Evolutionary conservation across 192 early-diverging fungal species (phyloP), one percentile per base, ranked within the genome.

Genomic region (Coemansia sp.): DNA sequence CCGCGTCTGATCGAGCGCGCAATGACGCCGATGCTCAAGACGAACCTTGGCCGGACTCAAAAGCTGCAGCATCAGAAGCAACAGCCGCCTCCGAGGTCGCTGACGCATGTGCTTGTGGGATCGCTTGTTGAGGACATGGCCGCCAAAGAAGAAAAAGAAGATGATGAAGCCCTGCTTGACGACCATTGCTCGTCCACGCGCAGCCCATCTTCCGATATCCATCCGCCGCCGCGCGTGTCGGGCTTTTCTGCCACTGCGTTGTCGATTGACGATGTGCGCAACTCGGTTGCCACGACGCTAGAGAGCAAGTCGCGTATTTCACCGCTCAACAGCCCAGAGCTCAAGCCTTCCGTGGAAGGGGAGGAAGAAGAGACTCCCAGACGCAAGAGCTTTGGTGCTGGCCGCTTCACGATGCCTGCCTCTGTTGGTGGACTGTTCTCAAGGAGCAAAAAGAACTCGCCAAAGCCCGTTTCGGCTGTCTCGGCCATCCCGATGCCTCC

Each of bases 11-110:
- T 83, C 10, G 80, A 83, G 71, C 75, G 81, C 30, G 81, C 81
- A 0, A 83, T 83, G 81, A 83, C 81, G 69, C 81, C 81, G 20
- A 83, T 78, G 75, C 76, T 83, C 24, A 83, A 83, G 64, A 65
- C 64, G 51, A 81, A 76, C 56, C 20, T 55, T 0, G 73, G 65
- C 15, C 67, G 56, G 51, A 46, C 44, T 1, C 53, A 62, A 5
- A 38, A 66, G 14, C 41, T n/a, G 39, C 63, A 12, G 51, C 55
- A n/a, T n/a, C 26, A 33, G 51, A n/a, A n/a, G 52, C 41, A 8
- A 5, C 41, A 1, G 39, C 39, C 39, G 39, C 9, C 12, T 1
- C 39, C 14, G 61, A 20, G 12, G 61, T 56, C 55, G 62, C 51
- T 15, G 68, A 58, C 45, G 24, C 57, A 36, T 38, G 35, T 15